These are phyloP conservation scores for Yamadazyma endophytica DNA, from an alignment of 805 yeast species.

Conservation along the genomic window DNA sequence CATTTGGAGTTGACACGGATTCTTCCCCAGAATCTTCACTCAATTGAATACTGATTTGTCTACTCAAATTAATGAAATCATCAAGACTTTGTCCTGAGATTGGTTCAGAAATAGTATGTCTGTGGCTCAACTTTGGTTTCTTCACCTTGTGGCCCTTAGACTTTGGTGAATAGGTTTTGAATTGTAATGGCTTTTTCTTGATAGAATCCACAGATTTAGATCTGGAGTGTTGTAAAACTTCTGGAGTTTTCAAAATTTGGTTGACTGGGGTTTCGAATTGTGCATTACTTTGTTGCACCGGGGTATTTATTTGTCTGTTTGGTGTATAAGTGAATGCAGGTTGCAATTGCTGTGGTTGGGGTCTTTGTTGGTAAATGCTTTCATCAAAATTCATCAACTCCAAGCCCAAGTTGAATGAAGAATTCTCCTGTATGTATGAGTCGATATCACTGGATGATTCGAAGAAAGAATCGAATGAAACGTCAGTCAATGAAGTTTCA, in stretches of 20 bases:
- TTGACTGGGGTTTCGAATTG: constrained; percentile 20
- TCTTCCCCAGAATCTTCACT: constrained; percentile 3
- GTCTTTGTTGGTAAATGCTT: constrained; percentile 15
- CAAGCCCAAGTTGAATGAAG: constrained; percentile 18
- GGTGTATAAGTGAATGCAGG: constrained; percentile 6
- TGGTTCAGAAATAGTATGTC: constrained; percentile 22
- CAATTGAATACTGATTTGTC: constrained; percentile 16
- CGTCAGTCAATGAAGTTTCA: too few species aligned
- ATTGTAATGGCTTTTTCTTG: constrained; percentile 14
- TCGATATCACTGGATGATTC: background rate
- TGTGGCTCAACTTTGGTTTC: constrained; percentile 15
- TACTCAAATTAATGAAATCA: constrained; percentile 24
- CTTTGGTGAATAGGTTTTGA: constrained; percentile 11
- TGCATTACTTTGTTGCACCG: constrained; percentile 18
- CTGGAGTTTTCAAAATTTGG: constrained; percentile 12
- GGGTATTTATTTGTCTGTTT: constrained; percentile 10
- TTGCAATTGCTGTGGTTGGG: constrained; percentile 7
- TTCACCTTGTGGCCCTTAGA: constrained; percentile 6
- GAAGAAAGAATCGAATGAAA: background rate
- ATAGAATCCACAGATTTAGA: constrained; percentile 21
- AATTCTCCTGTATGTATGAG: too few species aligned
- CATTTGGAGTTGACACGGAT: constrained; percentile 6
- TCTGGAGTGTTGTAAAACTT: constrained; percentile 17
- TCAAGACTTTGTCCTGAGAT: constrained; percentile 16
- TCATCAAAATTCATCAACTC: constrained; percentile 25